Conservation (phyloP, 495 filamentous ascomycete genomes). For the Neurospora cerealis region DNA sequence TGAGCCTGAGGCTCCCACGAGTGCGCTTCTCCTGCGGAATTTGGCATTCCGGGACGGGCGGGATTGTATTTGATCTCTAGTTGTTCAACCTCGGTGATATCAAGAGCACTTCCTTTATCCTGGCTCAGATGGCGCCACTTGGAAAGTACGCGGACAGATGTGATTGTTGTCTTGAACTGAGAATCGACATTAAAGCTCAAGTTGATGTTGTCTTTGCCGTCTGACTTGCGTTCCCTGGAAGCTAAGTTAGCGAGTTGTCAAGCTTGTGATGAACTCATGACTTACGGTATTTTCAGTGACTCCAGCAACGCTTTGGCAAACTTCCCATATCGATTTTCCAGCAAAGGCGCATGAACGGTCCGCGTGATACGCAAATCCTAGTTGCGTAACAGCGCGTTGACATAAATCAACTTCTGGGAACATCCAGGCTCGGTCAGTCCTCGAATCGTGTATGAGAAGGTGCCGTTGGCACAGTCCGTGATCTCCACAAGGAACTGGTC, state of each 20-base stretch:
- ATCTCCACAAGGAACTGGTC: slow-evolving; percentile 38
- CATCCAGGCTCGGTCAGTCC: slow-evolving; percentile 4
- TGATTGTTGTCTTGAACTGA: slow-evolving; percentile 12
- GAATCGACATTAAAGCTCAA: slow-evolving; percentile 14
- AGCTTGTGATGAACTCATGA: not conserved
- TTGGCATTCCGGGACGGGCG: not conserved
- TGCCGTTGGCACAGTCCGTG: slow-evolving; percentile 31
- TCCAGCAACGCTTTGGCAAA: slow-evolving; percentile 24
- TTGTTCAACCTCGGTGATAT: slow-evolving; percentile 34
- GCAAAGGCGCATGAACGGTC: not conserved
- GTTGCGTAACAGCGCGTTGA: slow-evolving; percentile 31
- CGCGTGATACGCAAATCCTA: slow-evolving; percentile 34
- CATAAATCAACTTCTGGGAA: slow-evolving; percentile 13
- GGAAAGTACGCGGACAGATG: slow-evolving; percentile 24
- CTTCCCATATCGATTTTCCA: slow-evolving; percentile 13
- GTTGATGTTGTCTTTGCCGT: slow-evolving; percentile 6
- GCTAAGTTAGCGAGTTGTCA: not conserved
- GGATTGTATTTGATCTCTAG: slow-evolving; percentile 9
- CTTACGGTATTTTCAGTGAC: slow-evolving; percentile 29
- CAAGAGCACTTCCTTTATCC: slow-evolving; percentile 16
- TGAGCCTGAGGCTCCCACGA: not conserved
- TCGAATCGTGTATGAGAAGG: slow-evolving; percentile 19
- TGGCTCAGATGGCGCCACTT: slow-evolving; percentile 9
- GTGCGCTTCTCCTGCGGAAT: not conserved
- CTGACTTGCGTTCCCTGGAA: not conserved